phyloP scores from a whole-genome alignment of 331 rosid species.

The Rosa hybrid region DNA sequence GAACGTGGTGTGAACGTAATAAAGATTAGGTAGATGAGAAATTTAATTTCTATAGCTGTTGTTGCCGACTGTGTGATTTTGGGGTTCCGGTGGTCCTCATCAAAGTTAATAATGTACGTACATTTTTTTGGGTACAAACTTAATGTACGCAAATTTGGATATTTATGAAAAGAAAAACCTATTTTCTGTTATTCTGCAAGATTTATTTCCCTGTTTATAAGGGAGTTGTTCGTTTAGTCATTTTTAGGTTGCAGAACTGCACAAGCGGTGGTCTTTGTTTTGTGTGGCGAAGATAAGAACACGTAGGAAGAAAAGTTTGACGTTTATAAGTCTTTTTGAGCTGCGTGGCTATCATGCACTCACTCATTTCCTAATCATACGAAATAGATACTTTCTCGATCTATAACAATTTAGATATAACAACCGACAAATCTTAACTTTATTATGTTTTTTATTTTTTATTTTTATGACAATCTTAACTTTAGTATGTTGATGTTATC shows the following conservation, averaged over 20 bases:
- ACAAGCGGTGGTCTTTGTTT: not conserved
- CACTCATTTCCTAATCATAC: not conserved
- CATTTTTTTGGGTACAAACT: no score
- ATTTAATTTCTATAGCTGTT: not conserved
- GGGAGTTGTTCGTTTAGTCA: not conserved
- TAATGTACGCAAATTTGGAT: not conserved
- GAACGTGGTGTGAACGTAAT: not conserved
- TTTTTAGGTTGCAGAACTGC: no score
- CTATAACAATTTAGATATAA: no score
- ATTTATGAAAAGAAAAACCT: not conserved
- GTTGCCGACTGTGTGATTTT: not conserved
- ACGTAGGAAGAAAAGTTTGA: not conserved
- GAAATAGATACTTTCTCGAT: no score
- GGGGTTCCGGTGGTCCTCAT: not conserved
- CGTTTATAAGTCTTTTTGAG: not conserved
- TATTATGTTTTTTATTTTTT: no score
- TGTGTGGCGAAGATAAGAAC: not conserved
- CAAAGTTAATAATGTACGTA: not conserved
- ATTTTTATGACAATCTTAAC: not conserved
- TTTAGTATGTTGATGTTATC: no score
- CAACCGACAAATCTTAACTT: not conserved
- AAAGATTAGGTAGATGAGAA: not conserved
- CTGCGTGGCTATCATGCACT: not conserved
- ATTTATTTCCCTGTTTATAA: no score
- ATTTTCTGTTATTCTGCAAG: not conserved